Evolutionary conservation across 129 eudicot genomes (phyloP).

Genomic region (Logfia minima): DNA sequence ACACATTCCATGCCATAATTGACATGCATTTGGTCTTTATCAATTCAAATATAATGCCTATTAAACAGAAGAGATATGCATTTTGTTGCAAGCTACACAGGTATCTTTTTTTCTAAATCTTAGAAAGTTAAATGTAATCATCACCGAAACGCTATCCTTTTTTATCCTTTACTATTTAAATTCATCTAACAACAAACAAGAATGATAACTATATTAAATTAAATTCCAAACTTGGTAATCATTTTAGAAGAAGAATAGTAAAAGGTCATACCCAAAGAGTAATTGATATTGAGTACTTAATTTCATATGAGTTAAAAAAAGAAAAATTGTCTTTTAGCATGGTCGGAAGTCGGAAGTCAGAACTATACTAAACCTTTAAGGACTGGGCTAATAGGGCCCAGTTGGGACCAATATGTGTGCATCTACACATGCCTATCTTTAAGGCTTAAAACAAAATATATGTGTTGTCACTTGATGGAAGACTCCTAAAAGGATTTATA

Average conservation of each 20-base stretch:
- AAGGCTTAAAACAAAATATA: background rate
- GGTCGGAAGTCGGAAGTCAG: background rate
- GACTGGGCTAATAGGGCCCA: background rate
- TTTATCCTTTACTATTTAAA: background rate
- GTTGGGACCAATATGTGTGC: background rate
- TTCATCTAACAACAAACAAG: background rate
- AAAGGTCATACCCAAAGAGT: background rate
- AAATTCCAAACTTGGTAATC: background rate
- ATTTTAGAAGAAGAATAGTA: background rate
- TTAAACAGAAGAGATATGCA: background rate
- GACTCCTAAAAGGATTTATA: background rate
- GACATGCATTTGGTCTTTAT: background rate
- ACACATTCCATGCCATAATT: background rate
- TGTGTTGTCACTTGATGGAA: background rate
- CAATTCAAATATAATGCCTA: background rate
- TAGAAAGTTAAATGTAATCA: no score
- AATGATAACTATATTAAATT: background rate
- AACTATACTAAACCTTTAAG: background rate
- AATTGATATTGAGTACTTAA: background rate
- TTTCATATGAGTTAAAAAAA: no score
- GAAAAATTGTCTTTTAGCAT: background rate
- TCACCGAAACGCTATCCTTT: no score
- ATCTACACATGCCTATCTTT: background rate
- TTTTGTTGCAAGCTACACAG: background rate
- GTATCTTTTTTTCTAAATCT: no score